Percentiles rank a stretch among this genome's conserved stretches.
These are phyloP conservation scores for Keithomyces neogunnii DNA, from an alignment of 2,329 filamentous ascomycete species.

Conservation along the genomic window DNA sequence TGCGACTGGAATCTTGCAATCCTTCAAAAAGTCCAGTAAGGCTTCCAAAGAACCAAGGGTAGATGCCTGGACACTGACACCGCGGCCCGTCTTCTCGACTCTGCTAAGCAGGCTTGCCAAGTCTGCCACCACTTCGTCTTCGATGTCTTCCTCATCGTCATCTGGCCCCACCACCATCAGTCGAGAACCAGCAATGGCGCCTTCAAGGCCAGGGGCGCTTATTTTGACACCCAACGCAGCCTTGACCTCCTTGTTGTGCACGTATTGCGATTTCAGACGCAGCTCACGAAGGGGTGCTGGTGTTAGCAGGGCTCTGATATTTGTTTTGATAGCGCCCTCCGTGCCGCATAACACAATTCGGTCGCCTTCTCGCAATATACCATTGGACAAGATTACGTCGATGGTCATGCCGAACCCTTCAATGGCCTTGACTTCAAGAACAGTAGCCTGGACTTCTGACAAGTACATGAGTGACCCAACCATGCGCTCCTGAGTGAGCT, in stretches of 20 bases:
- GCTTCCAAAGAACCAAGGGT: constrained; percentile 96
- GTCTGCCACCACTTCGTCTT: constrained; percentile 94
- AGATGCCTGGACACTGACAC: constrained; percentile 94
- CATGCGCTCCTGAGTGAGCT: constrained; percentile 95
- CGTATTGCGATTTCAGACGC: constrained; percentile 90
- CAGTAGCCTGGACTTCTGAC: constrained; percentile 93
- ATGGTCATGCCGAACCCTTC: constrained; percentile 99
- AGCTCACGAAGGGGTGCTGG: constrained; percentile 89
- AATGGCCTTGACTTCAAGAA: constrained; percentile 97
- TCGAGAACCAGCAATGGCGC: constrained; percentile 91
- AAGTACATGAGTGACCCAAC: constrained; percentile 96
- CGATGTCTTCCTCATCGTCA: constrained; percentile 93
- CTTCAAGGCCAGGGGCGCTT: constrained; percentile 88
- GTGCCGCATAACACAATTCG: constrained; percentile 91
- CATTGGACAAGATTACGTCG: constrained; percentile 93
- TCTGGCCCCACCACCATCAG: constrained; percentile 89
- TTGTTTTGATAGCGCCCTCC: constrained; percentile 92
- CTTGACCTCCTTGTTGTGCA: constrained; percentile 99
- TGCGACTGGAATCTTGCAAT: constrained; percentile 93
- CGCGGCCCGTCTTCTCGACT: constrained; percentile 84
- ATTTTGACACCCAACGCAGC: constrained; percentile 98
- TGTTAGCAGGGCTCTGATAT: constrained; percentile 88
- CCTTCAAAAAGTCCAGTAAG: constrained; percentile 88
- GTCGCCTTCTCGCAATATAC: constrained; percentile 88
- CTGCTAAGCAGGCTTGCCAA: constrained; percentile 83